These are phyloP conservation scores for Ceratocystis eucalypticola DNA, from an alignment of 2,329 filamentous ascomycete genomes.

Conservation along the genomic window DNA sequence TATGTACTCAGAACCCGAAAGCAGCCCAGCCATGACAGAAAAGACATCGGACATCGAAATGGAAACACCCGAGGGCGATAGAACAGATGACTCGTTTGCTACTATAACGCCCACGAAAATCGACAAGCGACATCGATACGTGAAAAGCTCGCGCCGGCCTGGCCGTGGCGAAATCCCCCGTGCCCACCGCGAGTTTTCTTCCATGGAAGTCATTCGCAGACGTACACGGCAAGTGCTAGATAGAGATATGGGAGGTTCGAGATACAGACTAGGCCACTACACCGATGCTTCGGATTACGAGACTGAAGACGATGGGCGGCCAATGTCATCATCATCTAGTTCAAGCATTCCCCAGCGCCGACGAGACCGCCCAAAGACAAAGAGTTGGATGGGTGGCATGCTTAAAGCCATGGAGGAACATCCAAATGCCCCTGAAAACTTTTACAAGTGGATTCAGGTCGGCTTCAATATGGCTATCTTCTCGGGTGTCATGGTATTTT, in stretches of 20 bases:
- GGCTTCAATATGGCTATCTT: slow-evolving; percentile 52
- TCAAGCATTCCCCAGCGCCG: slow-evolving; percentile 21
- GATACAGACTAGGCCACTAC: slow-evolving; percentile 27
- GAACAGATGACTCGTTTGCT: slow-evolving; percentile 19
- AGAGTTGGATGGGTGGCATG: slow-evolving; percentile 31
- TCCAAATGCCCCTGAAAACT: slow-evolving; percentile 44
- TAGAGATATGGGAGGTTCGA: slow-evolving; percentile 38
- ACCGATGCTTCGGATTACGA: slow-evolving; percentile 36
- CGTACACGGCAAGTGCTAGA: slow-evolving; percentile 40
- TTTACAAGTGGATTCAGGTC: slow-evolving; percentile 46
- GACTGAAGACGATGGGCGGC: slow-evolving; percentile 31
- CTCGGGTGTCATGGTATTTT: slow-evolving; percentile 44
- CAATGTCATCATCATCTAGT: slow-evolving; percentile 13
- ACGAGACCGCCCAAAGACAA: slow-evolving; percentile 16
- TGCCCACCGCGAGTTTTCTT: slow-evolving; percentile 29
- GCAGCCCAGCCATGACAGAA: slow-evolving; percentile 47
- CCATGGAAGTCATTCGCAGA: slow-evolving; percentile 38
- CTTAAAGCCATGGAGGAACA: slow-evolving; percentile 42
- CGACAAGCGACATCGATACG: slow-evolving; percentile 35
- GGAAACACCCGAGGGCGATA: slow-evolving; percentile 20
- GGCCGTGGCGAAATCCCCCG: slow-evolving; percentile 53
- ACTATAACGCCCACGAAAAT: slow-evolving; percentile 36
- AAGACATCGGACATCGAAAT: slow-evolving; percentile 37
- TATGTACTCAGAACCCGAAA: slow-evolving; percentile 43
- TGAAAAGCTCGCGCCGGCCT: slow-evolving; percentile 31